A percentile compares a stretch with the other conserved stretches of the same genome.
phyloP scores from a whole-genome alignment of 441 rosid genomes.

The Corymbia citriodora region DNA sequence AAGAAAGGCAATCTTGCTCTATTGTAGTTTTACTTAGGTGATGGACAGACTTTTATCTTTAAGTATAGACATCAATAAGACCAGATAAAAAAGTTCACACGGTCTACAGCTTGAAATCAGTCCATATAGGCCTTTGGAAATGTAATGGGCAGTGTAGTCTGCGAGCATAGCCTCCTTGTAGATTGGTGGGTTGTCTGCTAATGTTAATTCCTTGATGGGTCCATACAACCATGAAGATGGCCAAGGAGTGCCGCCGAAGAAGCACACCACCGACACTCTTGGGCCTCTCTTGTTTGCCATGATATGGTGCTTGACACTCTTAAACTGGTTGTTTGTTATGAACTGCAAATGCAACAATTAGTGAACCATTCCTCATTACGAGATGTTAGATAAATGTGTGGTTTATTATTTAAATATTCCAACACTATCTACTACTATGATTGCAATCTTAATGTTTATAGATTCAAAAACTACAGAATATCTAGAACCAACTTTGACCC shows the following conservation, averaged over 20 bases:
- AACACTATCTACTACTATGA: too few species aligned
- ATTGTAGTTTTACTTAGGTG: not conserved
- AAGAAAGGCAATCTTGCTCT: not conserved
- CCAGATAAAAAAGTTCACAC: not conserved
- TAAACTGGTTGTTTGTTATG: too few species aligned
- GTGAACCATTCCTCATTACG: too few species aligned
- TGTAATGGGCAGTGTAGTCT: not conserved
- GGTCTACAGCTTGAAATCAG: not conserved
- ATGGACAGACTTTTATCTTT: not conserved
- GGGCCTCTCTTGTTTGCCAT: conserved; percentile 22
- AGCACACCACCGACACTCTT: conserved; percentile 28
- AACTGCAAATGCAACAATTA: too few species aligned
- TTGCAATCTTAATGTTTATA: too few species aligned
- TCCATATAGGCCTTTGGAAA: not conserved
- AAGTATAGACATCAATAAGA: not conserved
- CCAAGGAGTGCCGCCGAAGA: conserved; percentile 1
- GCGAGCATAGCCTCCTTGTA: not conserved
- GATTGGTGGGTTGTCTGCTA: not conserved
- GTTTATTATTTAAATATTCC: too few species aligned
- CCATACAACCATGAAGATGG: not conserved
- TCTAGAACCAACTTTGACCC: too few species aligned
- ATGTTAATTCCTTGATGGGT: conserved; percentile 15
- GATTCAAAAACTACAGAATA: too few species aligned
- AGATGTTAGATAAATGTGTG: too few species aligned
- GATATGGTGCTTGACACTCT: conserved; percentile 9